Evolutionary conservation across 768 basidiomycete species (phyloP), one percentile per base, ranked within the genome.

Genomic region (Epithele typhae): DNA sequence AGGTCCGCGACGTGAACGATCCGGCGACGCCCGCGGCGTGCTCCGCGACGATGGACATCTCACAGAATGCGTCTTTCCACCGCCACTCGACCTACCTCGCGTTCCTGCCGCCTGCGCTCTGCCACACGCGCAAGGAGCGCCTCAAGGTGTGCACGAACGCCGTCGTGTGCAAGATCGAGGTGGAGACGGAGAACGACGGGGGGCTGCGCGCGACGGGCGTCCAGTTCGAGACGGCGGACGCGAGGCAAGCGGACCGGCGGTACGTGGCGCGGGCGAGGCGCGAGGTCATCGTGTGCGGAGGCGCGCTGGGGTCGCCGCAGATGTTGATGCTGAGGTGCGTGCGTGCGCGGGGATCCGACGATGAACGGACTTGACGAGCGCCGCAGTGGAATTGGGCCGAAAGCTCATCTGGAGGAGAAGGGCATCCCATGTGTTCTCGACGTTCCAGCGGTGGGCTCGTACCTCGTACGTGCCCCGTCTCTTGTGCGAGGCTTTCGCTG

Each of bases 241-340:
- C 41, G 27, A 11, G 40, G n/a, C 32, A 37, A 4, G 47, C 47
- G 3, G 25, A 18, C 15, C 19, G 14, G 6, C 30, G 21, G 12
- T 48, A 22, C 24, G 46, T 37, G 5, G 53, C 51, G 4, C 5
- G 19, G 21, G 57, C 52, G n/a, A 37, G 30, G 25, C 39, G 48
- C 22, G 62, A 63, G 43, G 46, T 63, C 8, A 51, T 63, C n/a
- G 32, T 61, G 25, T 45, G 37, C 19, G 51, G 48, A 24, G 62
- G 62, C 8, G 55, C 60, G 5, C 36, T 60, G 17, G 45, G 50
- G 4, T 58, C 69, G 2, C 65, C 73, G 6, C 70, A 73, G 44
- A 46, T 75, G 10, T 62, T 74, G 7, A 60, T 71, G 52, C 58
- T 72, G 9, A 59, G 57, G 55, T 56, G 17, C 5, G 49, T 21